A percentile compares a stretch with the other conserved stretches of the same genome.
These are phyloP conservation scores for Dactylellina parvicollis DNA, from an alignment of 2,329 filamentous ascomycete species.

Conservation along the genomic window DNA sequence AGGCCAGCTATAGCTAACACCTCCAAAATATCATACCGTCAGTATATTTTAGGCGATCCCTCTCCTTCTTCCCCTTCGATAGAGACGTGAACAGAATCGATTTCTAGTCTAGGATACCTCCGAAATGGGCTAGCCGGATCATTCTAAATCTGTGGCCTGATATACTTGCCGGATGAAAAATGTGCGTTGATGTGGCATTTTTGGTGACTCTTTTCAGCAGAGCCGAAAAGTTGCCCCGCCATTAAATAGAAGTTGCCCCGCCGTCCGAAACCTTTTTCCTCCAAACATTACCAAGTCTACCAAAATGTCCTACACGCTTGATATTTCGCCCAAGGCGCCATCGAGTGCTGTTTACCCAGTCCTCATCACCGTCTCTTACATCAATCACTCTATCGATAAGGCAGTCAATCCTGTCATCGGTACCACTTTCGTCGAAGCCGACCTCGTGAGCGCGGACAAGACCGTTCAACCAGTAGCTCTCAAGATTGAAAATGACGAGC, in stretches of 20 bases:
- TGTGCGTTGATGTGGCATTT: slow-evolving; percentile 8
- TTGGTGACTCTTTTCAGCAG: slow-evolving; percentile 29
- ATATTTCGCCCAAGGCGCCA: slow-evolving; percentile 50
- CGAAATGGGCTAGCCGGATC: too few relatives aligned
- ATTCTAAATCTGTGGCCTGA: too few relatives aligned
- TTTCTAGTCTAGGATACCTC: too few relatives aligned
- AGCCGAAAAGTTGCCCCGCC: slow-evolving; percentile 4
- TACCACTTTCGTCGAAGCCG: slow-evolving; percentile 56
- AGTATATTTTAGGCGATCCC: too few relatives aligned
- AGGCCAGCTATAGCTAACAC: too few relatives aligned
- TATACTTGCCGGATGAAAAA: too few relatives aligned
- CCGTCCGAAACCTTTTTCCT: slow-evolving; percentile 21
- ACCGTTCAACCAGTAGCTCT: slow-evolving; percentile 55
- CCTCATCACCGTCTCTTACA: slow-evolving; percentile 55
- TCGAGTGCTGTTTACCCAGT: slow-evolving; percentile 56
- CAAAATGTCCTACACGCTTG: slow-evolving; percentile 48
- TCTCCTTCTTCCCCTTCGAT: too few relatives aligned
- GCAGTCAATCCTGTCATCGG: slow-evolving; percentile 54
- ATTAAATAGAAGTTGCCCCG: slow-evolving; percentile 8
- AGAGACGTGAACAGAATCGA: too few relatives aligned
- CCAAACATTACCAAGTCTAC: neutral
- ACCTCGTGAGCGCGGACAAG: slow-evolving; percentile 56
- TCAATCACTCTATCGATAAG: slow-evolving; percentile 54
- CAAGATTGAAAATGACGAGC: slow-evolving; percentile 57
- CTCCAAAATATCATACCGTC: too few relatives aligned